Evolutionary conservation across 2,329 filamentous ascomycete species (phyloP).

Genomic region (Penicillium rolfsii): DNA sequence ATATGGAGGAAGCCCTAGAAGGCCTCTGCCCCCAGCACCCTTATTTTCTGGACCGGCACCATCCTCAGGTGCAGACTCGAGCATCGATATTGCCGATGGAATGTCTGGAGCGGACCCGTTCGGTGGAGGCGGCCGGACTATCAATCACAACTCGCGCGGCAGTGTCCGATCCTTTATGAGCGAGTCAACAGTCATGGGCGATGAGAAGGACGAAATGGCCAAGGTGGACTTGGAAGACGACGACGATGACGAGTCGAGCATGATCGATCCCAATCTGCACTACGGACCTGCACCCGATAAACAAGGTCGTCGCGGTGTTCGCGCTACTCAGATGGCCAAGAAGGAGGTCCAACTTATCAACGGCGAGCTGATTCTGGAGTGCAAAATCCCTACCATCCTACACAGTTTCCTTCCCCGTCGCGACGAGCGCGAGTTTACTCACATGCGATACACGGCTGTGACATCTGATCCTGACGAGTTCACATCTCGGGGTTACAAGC

Average conservation of each 20-base stretch:
- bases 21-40: slow-evolving; percentile 85
- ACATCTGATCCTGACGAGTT: slow-evolving; percentile 97
- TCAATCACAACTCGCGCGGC: slow-evolving; percentile 56
- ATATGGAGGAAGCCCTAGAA: slow-evolving; percentile 84
- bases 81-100: slow-evolving; percentile 57
- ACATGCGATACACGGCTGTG: slow-evolving; percentile 98
- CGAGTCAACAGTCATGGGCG: slow-evolving; percentile 61
- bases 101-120: slow-evolving; percentile 79
- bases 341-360: slow-evolving; percentile 97
- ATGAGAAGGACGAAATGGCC: slow-evolving; percentile 51
- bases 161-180: slow-evolving; percentile 64
- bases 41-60: slow-evolving; percentile 68
- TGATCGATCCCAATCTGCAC: slow-evolving; percentile 65
- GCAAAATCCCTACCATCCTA: slow-evolving; percentile 97
- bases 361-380: slow-evolving; percentile 94
- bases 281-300: slow-evolving; percentile 87
- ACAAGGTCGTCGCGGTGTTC: slow-evolving; percentile 83
- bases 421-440: slow-evolving; percentile 94
- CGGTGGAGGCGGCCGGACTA: slow-evolving; percentile 50
- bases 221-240: slow-evolving; percentile 52
- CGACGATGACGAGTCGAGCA: slow-evolving; percentile 52
- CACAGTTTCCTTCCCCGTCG: slow-evolving; percentile 94
- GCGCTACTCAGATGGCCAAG: slow-evolving; percentile 83
- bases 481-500: slow-evolving; percentile 81
- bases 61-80: slow-evolving; percentile 44